Percentiles rank a stretch among this genome's conserved stretches.
phyloP scores from a whole-genome alignment of 2,329 filamentous ascomycete species.

The Didymella lethalis region DNA sequence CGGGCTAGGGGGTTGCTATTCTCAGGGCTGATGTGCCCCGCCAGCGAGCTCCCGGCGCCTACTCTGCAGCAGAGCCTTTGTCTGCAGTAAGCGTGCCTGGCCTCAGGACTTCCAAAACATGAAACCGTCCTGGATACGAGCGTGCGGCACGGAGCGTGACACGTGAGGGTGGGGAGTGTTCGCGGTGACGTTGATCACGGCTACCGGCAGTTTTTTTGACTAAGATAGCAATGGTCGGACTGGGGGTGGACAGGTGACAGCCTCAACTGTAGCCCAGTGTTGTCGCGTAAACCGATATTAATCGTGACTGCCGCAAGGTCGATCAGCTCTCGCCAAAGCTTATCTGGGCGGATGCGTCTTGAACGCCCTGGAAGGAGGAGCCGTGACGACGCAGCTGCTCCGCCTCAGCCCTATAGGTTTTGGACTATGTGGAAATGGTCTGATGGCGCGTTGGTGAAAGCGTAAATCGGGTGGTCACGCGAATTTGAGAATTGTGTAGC shows the following conservation, averaged over 20 bases:
- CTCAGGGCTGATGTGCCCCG: constrained; percentile 14
- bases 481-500: not conserved
- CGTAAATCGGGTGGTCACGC: constrained; percentile 9
- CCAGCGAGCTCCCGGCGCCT: constrained; percentile 25
- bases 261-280: not conserved
- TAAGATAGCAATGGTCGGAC: not conserved
- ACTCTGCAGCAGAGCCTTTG: constrained; percentile 20
- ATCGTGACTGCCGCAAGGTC: constrained; percentile 3
- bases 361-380: constrained; percentile 11
- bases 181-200: constrained; percentile 20
- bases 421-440: not conserved
- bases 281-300: constrained; percentile 7
- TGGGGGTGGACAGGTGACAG: not conserved
- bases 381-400: constrained; percentile 15
- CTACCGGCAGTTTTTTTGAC: constrained; percentile 11
- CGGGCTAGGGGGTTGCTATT: constrained; percentile 16
- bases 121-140: constrained; percentile 28
- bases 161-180: constrained; percentile 25
- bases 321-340: constrained; percentile 18
- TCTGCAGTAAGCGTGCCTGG: constrained; percentile 28
- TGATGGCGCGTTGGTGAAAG: not conserved
- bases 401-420: constrained; percentile 19
- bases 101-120: constrained; percentile 31
- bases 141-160: constrained; percentile 20
- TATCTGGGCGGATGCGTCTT: constrained; percentile 13